phyloP scores from a whole-genome alignment of 371 early-diverging fungal species.

The Haplosporangium sp. region DNA sequence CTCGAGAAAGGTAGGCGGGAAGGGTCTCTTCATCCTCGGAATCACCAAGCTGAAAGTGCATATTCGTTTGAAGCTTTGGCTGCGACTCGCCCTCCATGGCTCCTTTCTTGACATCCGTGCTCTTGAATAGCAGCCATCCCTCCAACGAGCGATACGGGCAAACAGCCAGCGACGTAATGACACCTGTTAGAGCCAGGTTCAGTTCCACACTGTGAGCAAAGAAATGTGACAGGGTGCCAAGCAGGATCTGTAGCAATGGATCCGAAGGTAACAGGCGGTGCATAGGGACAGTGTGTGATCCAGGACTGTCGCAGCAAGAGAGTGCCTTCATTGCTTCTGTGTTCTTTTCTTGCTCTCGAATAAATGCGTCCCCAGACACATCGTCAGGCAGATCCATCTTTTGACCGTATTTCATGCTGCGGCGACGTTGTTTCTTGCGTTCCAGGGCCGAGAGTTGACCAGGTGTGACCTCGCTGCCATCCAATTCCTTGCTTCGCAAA shows the following conservation, averaged over 20 bases:
- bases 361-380: constrained; percentile 44
- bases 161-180: constrained; percentile 82
- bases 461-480: constrained; percentile 26
- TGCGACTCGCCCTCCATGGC: constrained; percentile 29
- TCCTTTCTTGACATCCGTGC: constrained; percentile 64
- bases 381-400: constrained; percentile 57
- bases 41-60: constrained; percentile 38
- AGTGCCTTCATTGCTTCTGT: constrained; percentile 21
- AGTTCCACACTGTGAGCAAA: constrained; percentile 89
- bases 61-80: not conserved
- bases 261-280: constrained; percentile 72
- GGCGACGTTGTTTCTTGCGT: constrained; percentile 59
- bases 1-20: constrained; percentile 28
- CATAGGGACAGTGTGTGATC: constrained; percentile 45
- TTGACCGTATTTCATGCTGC: constrained; percentile 72
- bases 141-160: constrained; percentile 83
- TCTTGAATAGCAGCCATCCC: constrained; percentile 83
- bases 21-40: constrained; percentile 53
- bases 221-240: constrained; percentile 76
- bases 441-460: constrained; percentile 33
- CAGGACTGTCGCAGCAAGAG: constrained; percentile 29
- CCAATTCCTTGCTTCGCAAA: constrained; percentile 57
- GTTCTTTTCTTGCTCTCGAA: constrained; percentile 41
- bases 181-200: constrained; percentile 92
- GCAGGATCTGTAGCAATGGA: constrained; percentile 71